Conservation (phyloP, 139 green algal species). For the Chlorella vulgaris region DNA sequence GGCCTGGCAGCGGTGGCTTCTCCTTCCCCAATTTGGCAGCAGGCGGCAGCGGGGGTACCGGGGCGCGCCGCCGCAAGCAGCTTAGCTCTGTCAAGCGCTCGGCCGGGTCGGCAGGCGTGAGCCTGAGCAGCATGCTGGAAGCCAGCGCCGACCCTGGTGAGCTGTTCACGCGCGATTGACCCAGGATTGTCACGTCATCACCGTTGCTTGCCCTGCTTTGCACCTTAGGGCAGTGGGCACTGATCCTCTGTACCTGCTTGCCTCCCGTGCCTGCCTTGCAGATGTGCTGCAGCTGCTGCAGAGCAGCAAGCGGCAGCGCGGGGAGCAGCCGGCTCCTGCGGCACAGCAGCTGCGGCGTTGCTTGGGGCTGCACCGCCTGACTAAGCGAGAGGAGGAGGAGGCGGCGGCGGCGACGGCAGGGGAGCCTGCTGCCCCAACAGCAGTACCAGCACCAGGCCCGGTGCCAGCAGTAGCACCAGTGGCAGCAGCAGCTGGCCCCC, state of each 20-base stretch:
- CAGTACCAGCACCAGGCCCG: not conserved
- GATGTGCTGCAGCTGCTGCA: slow-evolving; percentile 12
- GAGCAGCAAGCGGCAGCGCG: slow-evolving; percentile 7
- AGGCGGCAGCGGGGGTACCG: too few species aligned
- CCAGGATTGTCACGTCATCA: too few species aligned
- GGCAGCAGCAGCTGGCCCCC: not conserved
- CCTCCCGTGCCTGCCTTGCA: not conserved
- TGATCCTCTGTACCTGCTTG: too few species aligned
- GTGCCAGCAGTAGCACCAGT: not conserved
- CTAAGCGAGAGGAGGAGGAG: not conserved
- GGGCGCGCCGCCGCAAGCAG: too few species aligned
- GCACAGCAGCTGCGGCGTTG: not conserved
- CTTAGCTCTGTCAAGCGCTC: too few species aligned
- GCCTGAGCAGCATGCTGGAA: not conserved
- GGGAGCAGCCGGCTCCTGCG: not conserved
- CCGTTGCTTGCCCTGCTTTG: too few species aligned
- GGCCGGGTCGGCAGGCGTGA: too few species aligned
- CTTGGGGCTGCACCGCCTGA: slow-evolving; percentile 1
- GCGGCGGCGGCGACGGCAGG: not conserved
- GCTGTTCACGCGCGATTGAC: not conserved
- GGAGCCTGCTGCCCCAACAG: not conserved
- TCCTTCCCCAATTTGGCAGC: not conserved
- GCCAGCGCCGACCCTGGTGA: not conserved
- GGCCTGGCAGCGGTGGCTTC: not conserved
- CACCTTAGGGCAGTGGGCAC: too few species aligned